phyloP scores from a whole-genome alignment of 805 yeast species.

The Phaffomyces opuntiae region DNA sequence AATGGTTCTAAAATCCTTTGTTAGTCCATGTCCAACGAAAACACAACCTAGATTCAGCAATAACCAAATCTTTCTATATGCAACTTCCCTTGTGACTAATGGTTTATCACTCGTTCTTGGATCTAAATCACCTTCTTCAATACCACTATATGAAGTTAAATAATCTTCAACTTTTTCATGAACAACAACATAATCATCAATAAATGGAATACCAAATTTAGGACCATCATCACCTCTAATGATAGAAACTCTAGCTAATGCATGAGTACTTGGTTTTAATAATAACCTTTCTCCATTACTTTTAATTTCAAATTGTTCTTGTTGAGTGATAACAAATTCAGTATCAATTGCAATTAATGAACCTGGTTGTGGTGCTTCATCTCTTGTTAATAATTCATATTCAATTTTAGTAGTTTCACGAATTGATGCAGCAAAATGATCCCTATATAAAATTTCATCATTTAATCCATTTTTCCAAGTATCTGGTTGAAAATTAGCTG shows the following conservation, averaged over 20 bases:
- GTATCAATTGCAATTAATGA: conserved; percentile 90
- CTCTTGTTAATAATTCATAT: conserved; percentile 56
- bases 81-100: conserved; percentile 72
- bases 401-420: conserved; percentile 53
- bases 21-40: conserved; percentile 91
- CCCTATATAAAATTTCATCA: conserved; percentile 61
- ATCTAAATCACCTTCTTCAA: conserved; percentile 84
- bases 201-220: conserved; percentile 66
- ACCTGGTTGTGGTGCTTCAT: conserved; percentile 71
- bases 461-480: conserved; percentile 48
- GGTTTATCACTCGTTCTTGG: conserved; percentile 56
- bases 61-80: conserved; percentile 87
- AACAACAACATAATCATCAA: conserved; percentile 87
- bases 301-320: conserved; percentile 72
- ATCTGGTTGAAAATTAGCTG: conserved; percentile 37
- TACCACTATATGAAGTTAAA: conserved; percentile 88
- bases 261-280: conserved; percentile 65
- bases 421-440: conserved; percentile 63
- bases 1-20: conserved; percentile 88
- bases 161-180: conserved; percentile 71
- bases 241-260: conserved; percentile 86
- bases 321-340: conserved; percentile 79
- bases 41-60: conserved; percentile 81
- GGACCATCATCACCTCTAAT: conserved; percentile 65
- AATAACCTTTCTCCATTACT: conserved; percentile 64